Percentiles rank a stretch among this genome's conserved stretches.
Evolutionary conservation across 495 filamentous ascomycete genomes (phyloP).

Genomic region (Lasiosphaeria hispida): DNA sequence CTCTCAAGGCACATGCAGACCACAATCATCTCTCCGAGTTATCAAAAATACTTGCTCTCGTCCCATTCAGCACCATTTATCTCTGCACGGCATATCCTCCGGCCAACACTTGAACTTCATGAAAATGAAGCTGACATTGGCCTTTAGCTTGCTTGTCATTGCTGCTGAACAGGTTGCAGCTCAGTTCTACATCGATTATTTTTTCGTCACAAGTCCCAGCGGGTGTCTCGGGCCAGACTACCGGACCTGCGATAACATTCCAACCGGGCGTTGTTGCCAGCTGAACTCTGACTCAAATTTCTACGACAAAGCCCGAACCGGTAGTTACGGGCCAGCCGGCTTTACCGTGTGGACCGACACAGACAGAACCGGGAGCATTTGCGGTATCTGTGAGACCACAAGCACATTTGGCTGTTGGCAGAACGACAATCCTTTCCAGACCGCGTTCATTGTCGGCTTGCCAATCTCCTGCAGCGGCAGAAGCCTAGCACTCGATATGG

Average conservation of each 20-base stretch:
- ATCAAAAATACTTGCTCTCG: not conserved
- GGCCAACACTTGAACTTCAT: not conserved
- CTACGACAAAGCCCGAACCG: not conserved
- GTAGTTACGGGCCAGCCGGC: slow-evolving; percentile 1
- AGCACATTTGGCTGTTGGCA: slow-evolving; percentile 2
- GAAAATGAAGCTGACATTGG: slow-evolving; percentile 3
- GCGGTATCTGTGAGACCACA: not conserved
- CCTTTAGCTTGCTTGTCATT: not conserved
- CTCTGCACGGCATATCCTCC: not conserved
- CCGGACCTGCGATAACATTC: slow-evolving; percentile 2
- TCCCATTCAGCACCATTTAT: not conserved
- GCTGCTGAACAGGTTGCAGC: not conserved
- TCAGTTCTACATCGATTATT: slow-evolving; percentile 1
- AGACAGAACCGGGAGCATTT: not conserved
- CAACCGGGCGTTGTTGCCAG: not conserved
- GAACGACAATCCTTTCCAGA: slow-evolving; percentile 1
- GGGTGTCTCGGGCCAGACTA: too few relatives aligned
- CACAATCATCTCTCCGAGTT: too few relatives aligned
- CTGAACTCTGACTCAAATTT: not conserved
- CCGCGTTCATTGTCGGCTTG: slow-evolving; percentile 4
- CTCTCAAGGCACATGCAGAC: too few relatives aligned
- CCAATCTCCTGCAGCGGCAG: not conserved
- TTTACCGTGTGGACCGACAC: slow-evolving; percentile 6
- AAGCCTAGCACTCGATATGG: not conserved
- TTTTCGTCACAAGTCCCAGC: not conserved